Base-by-base conservation (phyloP, 805 yeast genomes). In the Wickerhamiella dianesei region DNA sequence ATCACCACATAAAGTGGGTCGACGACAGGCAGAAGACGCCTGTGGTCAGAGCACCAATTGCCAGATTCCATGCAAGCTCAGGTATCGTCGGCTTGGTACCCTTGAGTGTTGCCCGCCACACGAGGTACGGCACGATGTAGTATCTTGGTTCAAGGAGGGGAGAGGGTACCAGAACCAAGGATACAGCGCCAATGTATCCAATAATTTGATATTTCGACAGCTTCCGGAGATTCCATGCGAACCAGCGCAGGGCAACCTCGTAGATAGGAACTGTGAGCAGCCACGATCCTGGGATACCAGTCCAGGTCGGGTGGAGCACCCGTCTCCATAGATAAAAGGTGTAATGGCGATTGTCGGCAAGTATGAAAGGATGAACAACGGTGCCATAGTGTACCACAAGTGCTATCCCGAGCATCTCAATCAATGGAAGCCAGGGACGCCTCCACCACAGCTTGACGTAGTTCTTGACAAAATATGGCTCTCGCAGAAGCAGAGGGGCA, bases 131-230 rank as follows among this genome's bases (percentile, higher is more conserved):
- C 3, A 86, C 56, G 43, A 89, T 83, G 62, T 81, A 92, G 61
- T 92, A 92, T 48, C 98, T 74, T 43, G 96, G 95, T 63, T 92
- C 98, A 58, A 92, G 79, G 53, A 92, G 68, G 3, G 97, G 98
- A 0, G 96, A 80, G 18, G 97, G 96, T 0, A 82, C 74, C 18
- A 92, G 68, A 0, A 92, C 81, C 4, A 76, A 61, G 1, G 70
- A 56, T 0, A 76, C 68, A 40, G 87, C 79, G 0, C 64, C 62
- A 2, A 77, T 46, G 49, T 71, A 78, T 0, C 78, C 73, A 3
- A 75, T 40, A 12, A 51, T 50, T 6, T 43, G 41, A 29, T 54
- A 39, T 3, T 21, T 37, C 16, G 29, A 21, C 43, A 48, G 50
- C 19, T 46, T 14, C 5, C 19, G 48, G 41, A 50, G 35, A 63